Evolutionary conservation across 1,139 yeast species (phyloP).

Genomic region (Taiozyma sp.): DNA sequence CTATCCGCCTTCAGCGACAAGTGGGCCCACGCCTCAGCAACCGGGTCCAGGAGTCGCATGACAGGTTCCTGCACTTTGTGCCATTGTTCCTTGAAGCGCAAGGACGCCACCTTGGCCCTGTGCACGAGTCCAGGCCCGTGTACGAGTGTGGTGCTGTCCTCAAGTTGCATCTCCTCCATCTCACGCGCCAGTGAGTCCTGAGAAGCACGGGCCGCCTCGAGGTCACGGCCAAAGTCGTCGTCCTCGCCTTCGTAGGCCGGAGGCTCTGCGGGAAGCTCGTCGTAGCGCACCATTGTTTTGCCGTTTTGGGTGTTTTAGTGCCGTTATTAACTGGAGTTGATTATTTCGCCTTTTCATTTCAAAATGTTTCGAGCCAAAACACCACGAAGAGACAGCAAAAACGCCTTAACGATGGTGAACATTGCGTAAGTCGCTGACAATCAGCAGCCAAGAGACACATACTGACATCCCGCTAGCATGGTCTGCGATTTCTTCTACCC

Average conservation of each 20-base stretch:
- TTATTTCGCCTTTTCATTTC: neutral
- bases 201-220: neutral
- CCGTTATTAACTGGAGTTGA: too few species aligned
- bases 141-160: constrained; percentile 24
- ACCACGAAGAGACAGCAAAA: too few species aligned
- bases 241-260: constrained; percentile 6
- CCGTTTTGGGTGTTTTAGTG: neutral
- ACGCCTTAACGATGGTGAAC: neutral
- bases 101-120: constrained; percentile 16
- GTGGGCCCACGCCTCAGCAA: constrained; percentile 52
- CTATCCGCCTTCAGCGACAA: constrained; percentile 48
- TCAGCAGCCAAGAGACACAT: neutral
- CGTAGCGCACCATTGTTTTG: constrained; percentile 4
- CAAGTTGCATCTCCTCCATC: constrained; percentile 38
- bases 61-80: constrained; percentile 44
- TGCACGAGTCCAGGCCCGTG: constrained; percentile 2
- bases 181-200: constrained; percentile 10
- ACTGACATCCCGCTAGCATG: constrained; percentile 46
- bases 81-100: constrained; percentile 26
- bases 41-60: constrained; percentile 50
- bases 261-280: constrained; percentile 14
- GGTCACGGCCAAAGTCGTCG: neutral
- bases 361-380: neutral
- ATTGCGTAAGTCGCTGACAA: constrained; percentile 10
- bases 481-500: constrained; percentile 97